Evolutionary conservation across 129 eudicot genomes (phyloP).

Genomic region (Pseudognaphalium luteoalbum): DNA sequence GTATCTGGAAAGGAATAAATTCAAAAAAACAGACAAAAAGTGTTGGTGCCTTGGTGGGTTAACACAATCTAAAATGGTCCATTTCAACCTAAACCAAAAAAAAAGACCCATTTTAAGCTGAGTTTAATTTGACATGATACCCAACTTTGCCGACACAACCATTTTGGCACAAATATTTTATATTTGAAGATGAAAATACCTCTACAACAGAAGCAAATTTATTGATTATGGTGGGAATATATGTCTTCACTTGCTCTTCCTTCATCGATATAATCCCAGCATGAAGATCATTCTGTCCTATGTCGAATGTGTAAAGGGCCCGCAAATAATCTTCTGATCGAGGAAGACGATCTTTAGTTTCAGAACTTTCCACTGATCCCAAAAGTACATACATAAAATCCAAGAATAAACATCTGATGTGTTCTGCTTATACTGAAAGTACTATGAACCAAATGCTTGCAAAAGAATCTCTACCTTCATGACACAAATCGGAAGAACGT

Average conservation of each 20-base stretch:
- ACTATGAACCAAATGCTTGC: background rate
- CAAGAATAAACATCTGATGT: background rate
- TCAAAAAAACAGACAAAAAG: background rate
- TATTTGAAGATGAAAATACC: background rate
- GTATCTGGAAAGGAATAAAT: no score
- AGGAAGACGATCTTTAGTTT: conserved; percentile 41
- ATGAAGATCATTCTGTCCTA: conserved; percentile 71
- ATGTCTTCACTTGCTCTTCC: conserved; percentile 43
- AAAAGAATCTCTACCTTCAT: conserved; percentile 35
- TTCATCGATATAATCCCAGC: conserved; percentile 40
- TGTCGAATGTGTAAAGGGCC: conserved; percentile 57
- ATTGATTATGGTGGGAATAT: conserved; percentile 12
- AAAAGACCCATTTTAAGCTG: background rate
- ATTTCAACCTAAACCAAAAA: background rate
- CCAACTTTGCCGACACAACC: background rate
- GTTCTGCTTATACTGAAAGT: background rate
- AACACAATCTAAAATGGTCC: background rate
- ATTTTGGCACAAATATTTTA: background rate
- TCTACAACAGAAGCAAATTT: conserved; percentile 1
- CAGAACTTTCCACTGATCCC: conserved; percentile 22
- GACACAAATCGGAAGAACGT: conserved; percentile 35
- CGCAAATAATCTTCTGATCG: conserved; percentile 38
- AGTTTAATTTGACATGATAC: background rate
- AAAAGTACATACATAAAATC: conserved; percentile 2
- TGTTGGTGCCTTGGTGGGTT: no score